Evolutionary conservation across 2,329 filamentous ascomycete species (phyloP), one percentile per base, ranked within the genome.

Genomic region (Zelopaecilomyces penicillatus): DNA sequence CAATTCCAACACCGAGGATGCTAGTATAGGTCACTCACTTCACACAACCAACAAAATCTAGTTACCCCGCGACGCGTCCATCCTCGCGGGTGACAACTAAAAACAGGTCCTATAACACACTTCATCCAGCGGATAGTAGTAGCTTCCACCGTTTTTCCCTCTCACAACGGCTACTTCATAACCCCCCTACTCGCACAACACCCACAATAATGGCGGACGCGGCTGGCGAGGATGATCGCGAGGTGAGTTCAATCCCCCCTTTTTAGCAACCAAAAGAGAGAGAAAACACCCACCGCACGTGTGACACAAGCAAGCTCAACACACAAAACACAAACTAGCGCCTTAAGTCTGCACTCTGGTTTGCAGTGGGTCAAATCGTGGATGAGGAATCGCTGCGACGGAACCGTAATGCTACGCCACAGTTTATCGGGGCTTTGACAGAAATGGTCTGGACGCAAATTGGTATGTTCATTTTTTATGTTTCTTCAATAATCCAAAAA

Each of bases 381-480:
- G 91, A 97, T 62, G 82, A 91, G 52, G 85, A 95, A 60, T 83
- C 82, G 8, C 50, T 68, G 30, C 54, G 56, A 11, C 61, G 64
- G 43, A 65, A 86, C 59, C 76, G 87, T 51, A 96, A 95, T 64
- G 87, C 90, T 5, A 95, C 91, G 28, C 87, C 87, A 2, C 88
- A 95, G 58, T 95, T 94, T 63, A 94, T 94, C 54, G 88, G 84
- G 6, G 84, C 85, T 0, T 64, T 94, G 58, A 93, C 87, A 1
- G 89, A 95, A 63, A 78, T 95, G 64, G 84, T 91, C 6, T 95
- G 87, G 81, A 77, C 82, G 1, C 89, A 95, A 54, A 85, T 95
- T 42, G 85, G 88, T 91, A 45, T 2, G 45, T 42, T 26, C 30
- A 33, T 12, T 19, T 8, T 10, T 29, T 30, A 11, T 19, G 10